Base-by-base conservation (phyloP, 2,329 filamentous ascomycete genomes). In the Cladosporium cucumerinum region DNA sequence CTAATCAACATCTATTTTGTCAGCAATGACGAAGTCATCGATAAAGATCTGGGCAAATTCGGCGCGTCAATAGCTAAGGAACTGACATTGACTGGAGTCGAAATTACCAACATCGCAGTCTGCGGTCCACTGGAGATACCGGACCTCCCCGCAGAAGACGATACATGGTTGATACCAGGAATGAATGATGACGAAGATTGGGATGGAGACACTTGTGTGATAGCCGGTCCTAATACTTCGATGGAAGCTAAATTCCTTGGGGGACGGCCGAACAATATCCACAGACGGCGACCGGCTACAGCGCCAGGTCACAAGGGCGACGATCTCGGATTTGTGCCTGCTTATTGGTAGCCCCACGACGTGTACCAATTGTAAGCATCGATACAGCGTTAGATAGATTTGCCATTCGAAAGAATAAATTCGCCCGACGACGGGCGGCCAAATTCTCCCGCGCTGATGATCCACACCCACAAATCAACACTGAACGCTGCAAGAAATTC, bases 1-100 rank as follows among this genome's bases (percentile, higher is more conserved):
- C 54, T 64, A 8, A 51, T 57, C 39, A 58, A 64, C 43, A 49
- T 52, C 49, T 34, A 58, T 28, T 30, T 57, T 14, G 32, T 54
- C 28, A 21, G 28, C 3, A 1, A 58, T n/a, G 36, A 21, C 21
- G 28, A 25, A 5, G 5, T 4, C 10, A 10, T 2, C 6, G 18
- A 34, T n/a, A 5, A 52, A 8, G 16, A 5, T 14, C 39, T 34
- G 34, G 23, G 12, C 14, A 32, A n/a, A 3, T 28, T 63, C 34
- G 23, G 2, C 2, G 16, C 30, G 12, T 61, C 8, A 2, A 21
- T 61, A 3, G 59, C 46, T 0, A 5, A 26, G 6, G 32, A 54
- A 11, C 8, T 54, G n/a, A 32, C 21, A 0, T 25, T 61, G 7
- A 39, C 30, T 5, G 59, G 48, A 6, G 18, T 61, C 5, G 59